Evolutionary conservation across 176 grass and related monocot genomes (phyloP), one percentile per base, ranked within the genome.

Genomic region (Themeda triandra): DNA sequence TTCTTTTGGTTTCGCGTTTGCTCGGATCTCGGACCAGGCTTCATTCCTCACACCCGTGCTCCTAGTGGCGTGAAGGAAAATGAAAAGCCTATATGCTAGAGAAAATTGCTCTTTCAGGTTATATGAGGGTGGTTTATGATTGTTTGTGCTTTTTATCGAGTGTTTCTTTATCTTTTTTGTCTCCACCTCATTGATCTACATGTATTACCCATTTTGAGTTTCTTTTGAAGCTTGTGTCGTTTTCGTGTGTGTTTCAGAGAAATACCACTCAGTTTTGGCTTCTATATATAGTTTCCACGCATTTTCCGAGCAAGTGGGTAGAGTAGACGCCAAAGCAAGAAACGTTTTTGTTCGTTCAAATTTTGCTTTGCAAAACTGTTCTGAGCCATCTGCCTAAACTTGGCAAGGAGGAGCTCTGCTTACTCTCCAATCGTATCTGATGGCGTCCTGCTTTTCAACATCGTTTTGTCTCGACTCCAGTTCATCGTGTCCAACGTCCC

Each of bases 21-120:
- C 8, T 23, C 19, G 66, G 86, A 73, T 83, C 80, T 88, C 81
- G 81, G 87, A 88, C 81, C 81, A 88, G 87, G 81, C 87, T 84
- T 88, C 81, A 84, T 88, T 88, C 87, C 87, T 66, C 67, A 84
- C 81, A 79, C 68, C 42, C 13, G 0, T 58, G 87, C 44, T 79
- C 51, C 59, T 3, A 0, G 6, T 28, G 4, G 14, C 32, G 4
- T 0, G 10, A 41, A 54, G 29, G 14, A 44, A 40, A 64, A 31
- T 17, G 4, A 0, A 18, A 6, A 15, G 25, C 3, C 49, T n/a
- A n/a, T 77, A 4, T 37, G 27, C 2, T 4, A 1, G 6, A 18
- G 28, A 9, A 44, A 42, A 37, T 8, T 23, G 15, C 11, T 28
- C 21, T 4, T 41, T 11, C 0, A 5, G 39, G 0, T 6, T 65